These are phyloP conservation scores for Pelargonium myrrhifolium DNA, from an alignment of 441 rosid genomes.

Conservation along the genomic window DNA sequence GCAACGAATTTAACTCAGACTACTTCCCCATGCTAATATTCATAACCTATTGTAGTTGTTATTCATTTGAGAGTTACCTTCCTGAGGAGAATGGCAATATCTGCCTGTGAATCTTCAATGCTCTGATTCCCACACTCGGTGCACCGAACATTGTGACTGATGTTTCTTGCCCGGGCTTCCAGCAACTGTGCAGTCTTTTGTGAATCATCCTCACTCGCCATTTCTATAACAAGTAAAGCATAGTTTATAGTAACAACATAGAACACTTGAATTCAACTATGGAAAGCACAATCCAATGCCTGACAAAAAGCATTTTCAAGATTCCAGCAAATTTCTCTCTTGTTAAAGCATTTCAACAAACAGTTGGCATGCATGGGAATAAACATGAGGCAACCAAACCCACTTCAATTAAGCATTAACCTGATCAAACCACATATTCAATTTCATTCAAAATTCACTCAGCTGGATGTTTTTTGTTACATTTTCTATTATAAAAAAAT, in stretches of 20 bases:
- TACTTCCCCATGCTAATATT: constrained; percentile 5
- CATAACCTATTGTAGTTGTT: not conserved
- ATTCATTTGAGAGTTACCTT: constrained; percentile 39
- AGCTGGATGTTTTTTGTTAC: not conserved
- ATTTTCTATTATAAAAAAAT: no score
- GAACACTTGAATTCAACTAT: not conserved
- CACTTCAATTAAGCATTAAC: not conserved
- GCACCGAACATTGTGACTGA: constrained; percentile 87
- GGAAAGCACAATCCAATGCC: no score
- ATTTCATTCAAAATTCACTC: not conserved
- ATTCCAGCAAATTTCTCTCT: not conserved
- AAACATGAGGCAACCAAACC: not conserved
- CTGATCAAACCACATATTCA: not conserved
- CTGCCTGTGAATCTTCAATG: constrained; percentile 97
- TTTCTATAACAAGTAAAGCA: constrained; percentile 16
- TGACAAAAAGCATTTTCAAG: not conserved
- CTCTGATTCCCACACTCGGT: constrained; percentile 96
- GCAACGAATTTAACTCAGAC: not conserved
- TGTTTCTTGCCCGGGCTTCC: constrained; percentile 84
- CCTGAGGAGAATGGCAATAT: constrained; percentile 79
- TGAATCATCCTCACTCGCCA: constrained; percentile 58
- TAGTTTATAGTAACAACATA: not conserved
- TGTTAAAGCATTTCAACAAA: not conserved
- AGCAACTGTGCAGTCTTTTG: constrained; percentile 50
- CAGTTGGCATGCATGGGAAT: not conserved